Conservation (phyloP, 768 basidiomycete genomes). For the Leucocoprinus leucothites region DNA sequence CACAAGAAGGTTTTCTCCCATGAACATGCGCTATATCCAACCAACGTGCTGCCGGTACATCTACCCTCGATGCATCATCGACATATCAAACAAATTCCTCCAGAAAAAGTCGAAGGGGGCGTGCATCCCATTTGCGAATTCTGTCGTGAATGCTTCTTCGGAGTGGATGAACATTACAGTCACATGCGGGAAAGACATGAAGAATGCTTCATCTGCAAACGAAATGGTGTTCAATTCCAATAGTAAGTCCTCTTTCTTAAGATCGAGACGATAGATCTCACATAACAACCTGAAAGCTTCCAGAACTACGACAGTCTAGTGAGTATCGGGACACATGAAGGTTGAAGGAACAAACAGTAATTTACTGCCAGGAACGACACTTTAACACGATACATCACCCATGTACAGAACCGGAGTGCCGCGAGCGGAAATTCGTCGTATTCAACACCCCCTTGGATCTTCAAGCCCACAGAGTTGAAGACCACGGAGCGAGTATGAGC, state of each 20-base stretch:
- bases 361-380: conserved; percentile 57
- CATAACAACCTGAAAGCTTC: conserved; percentile 50
- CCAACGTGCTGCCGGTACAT: conserved; percentile 59
- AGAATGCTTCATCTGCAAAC: conserved; percentile 94
- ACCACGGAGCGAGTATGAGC: conserved; percentile 73
- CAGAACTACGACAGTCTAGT: conserved; percentile 76
- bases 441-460: conserved; percentile 87
- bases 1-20: conserved; percentile 94
- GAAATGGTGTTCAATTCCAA: conserved; percentile 73
- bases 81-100: conserved; percentile 34
- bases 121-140: conserved; percentile 83
- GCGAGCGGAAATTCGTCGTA: conserved; percentile 90
- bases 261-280: neutral
- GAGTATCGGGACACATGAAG: conserved; percentile 20
- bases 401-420: conserved; percentile 71
- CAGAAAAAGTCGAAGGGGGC: conserved; percentile 66
- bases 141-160: conserved; percentile 89
- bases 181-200: conserved; percentile 95
- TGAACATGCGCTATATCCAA: conserved; percentile 84
- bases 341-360: conserved; percentile 1
- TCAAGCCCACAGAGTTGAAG: conserved; percentile 86
- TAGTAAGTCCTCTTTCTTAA: conserved; percentile 68
- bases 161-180: conserved; percentile 83
- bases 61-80: conserved; percentile 65
- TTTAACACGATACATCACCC: conserved; percentile 75